Conservation (phyloP, 2,329 filamentous ascomycete species). For the Cordyceps militaris region DNA sequence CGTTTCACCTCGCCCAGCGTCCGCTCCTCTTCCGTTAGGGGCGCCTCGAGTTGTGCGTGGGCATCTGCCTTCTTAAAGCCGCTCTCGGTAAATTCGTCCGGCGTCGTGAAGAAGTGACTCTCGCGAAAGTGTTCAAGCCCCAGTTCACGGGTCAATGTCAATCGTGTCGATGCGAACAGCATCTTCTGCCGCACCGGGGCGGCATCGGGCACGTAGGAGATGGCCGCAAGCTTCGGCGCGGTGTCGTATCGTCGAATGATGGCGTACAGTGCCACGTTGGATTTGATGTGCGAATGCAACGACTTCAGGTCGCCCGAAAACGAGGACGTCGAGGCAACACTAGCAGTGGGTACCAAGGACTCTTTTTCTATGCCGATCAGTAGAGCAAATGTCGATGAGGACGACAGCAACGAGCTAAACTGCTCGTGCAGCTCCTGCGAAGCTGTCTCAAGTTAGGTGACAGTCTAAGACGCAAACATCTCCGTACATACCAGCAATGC, state of each 20-base stretch:
- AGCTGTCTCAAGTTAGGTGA: slow-evolving; percentile 38
- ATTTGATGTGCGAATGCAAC: slow-evolving; percentile 56
- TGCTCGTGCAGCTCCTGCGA: slow-evolving; percentile 69
- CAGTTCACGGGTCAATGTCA: slow-evolving; percentile 69
- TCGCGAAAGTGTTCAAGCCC: slow-evolving; percentile 74
- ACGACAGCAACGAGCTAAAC: slow-evolving; percentile 62
- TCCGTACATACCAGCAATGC: slow-evolving; percentile 56
- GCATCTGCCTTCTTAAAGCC: slow-evolving; percentile 69
- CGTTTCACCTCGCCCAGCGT: slow-evolving; percentile 65
- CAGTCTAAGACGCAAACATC: not conserved
- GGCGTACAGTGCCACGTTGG: slow-evolving; percentile 63
- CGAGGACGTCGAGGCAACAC: slow-evolving; percentile 46
- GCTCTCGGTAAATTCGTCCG: slow-evolving; percentile 59
- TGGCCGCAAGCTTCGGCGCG: slow-evolving; percentile 54
- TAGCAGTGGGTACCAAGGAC: slow-evolving; percentile 53
- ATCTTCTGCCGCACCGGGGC: slow-evolving; percentile 81
- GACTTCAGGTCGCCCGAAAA: slow-evolving; percentile 59
- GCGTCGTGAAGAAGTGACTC: slow-evolving; percentile 63
- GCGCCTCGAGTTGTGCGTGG: slow-evolving; percentile 57
- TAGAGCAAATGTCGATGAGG: slow-evolving; percentile 58
- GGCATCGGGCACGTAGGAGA: slow-evolving; percentile 73
- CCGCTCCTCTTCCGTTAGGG: slow-evolving; percentile 72
- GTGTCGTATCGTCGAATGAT: slow-evolving; percentile 62
- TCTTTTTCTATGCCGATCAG: slow-evolving; percentile 65
- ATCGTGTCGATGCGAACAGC: slow-evolving; percentile 71